Percentiles rank a stretch among this genome's conserved stretches.
Evolutionary conservation across 2,329 filamentous ascomycete species (phyloP).

Genomic region (Aspergillus ustus): DNA sequence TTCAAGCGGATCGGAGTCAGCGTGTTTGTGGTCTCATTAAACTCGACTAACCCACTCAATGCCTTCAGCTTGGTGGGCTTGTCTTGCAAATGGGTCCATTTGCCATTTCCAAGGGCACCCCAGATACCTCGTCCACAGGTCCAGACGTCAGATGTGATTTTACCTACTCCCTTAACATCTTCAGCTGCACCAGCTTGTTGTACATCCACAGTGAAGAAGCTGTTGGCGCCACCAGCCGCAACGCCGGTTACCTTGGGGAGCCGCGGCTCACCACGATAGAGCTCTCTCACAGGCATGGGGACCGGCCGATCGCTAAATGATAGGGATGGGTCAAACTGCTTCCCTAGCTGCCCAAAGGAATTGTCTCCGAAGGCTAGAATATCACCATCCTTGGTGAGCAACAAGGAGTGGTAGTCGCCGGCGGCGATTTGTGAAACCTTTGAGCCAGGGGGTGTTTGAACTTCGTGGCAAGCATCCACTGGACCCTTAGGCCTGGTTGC

Average conservation of each 20-base stretch:
- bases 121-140: constrained; percentile 84
- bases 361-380: constrained; percentile 93
- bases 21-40: constrained; percentile 71
- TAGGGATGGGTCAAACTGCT: constrained; percentile 67
- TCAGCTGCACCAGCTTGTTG: constrained; percentile 58
- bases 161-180: constrained; percentile 53
- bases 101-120: constrained; percentile 81
- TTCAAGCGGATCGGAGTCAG: constrained; percentile 79
- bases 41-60: constrained; percentile 84
- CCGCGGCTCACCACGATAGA: constrained; percentile 71
- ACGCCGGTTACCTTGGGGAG: constrained; percentile 73
- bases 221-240: constrained; percentile 83
- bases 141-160: constrained; percentile 77
- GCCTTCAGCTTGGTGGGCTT: constrained; percentile 79
- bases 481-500: constrained; percentile 73
- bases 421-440: constrained; percentile 76
- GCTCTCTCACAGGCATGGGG: constrained; percentile 69
- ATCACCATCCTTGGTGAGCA: constrained; percentile 73
- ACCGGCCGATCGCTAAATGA: constrained; percentile 71
- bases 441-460: constrained; percentile 71
- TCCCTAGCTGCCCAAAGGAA: constrained; percentile 86
- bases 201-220: constrained; percentile 85
- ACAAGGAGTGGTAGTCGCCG: constrained; percentile 85
- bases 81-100: constrained; percentile 85
- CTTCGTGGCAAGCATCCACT: constrained; percentile 82